Evolutionary conservation across 345 rosid species (phyloP).

Genomic region (rapeseed (Brassica napus)): DNA sequence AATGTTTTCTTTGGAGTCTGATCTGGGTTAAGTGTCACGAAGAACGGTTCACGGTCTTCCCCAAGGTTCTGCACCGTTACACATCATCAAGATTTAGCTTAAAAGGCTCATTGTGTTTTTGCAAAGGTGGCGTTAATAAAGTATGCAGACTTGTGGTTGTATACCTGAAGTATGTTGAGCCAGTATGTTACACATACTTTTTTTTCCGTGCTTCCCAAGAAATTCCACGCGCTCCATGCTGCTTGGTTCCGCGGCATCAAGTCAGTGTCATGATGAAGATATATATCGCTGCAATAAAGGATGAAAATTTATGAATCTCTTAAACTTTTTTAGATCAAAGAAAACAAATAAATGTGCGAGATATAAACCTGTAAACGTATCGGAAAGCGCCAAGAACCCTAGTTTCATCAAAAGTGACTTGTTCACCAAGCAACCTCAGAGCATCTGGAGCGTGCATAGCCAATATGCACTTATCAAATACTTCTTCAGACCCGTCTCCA

Average conservation of each 20-base stretch:
- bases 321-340: neutral
- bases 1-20: constrained; percentile 60
- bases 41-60: constrained; percentile 60
- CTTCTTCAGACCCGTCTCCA: constrained; percentile 55
- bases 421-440: constrained; percentile 55
- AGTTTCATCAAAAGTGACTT: constrained; percentile 70
- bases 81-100: constrained; percentile 18
- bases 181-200: constrained; percentile 88
- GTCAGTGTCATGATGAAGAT: constrained; percentile 71
- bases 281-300: constrained; percentile 61
- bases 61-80: constrained; percentile 68
- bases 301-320: neutral
- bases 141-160: neutral
- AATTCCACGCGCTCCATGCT: constrained; percentile 97
- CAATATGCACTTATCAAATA: constrained; percentile 54
- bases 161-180: constrained; percentile 93
- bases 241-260: constrained; percentile 80
- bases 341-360: constrained; percentile 2
- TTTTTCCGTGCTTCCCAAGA: constrained; percentile 66
- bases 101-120: neutral
- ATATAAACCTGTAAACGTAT: constrained; percentile 69
- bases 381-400: constrained; percentile 87
- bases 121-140: neutral
- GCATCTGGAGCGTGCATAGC: constrained; percentile 86
- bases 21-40: constrained; percentile 81